phyloP scores from a whole-genome alignment of 306 rosid species.

The Trifolium repens region DNA sequence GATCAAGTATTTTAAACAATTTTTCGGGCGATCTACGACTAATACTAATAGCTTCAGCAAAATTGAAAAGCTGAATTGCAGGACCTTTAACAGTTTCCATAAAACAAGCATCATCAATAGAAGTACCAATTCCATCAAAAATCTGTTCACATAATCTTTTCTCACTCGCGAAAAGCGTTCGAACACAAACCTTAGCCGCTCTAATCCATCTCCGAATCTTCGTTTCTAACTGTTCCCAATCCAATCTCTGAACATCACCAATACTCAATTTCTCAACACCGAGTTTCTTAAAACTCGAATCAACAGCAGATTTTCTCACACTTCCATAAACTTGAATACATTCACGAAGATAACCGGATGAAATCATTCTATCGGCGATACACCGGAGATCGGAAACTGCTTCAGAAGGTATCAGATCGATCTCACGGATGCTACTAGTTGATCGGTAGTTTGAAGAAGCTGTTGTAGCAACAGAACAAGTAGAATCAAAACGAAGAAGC shows the following conservation, averaged over 20 bases:
- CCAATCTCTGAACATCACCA: conserved; percentile 90
- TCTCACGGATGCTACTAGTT: conserved; percentile 83
- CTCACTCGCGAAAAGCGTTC: conserved; percentile 85
- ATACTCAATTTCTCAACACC: conserved; percentile 89
- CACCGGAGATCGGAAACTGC: conserved; percentile 74
- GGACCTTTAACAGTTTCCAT: conserved; percentile 96
- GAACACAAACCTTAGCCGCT: conserved; percentile 81
- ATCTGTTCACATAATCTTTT: conserved; percentile 89
- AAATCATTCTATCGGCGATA: conserved; percentile 88
- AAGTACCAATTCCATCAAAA: conserved; percentile 76
- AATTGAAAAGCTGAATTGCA: conserved; percentile 88
- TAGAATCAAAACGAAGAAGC: conserved; percentile 52
- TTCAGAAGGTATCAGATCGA: conserved; percentile 88
- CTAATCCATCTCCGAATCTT: conserved; percentile 94
- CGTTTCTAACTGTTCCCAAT: conserved; percentile 83
- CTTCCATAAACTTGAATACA: conserved; percentile 94
- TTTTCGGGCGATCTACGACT: conserved; percentile 94
- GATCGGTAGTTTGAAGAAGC: conserved; percentile 61
- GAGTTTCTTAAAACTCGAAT: conserved; percentile 71
- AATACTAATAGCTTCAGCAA: conserved; percentile 90
- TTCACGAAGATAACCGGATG: conserved; percentile 85
- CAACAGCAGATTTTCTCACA: conserved; percentile 81
- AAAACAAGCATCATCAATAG: conserved; percentile 89
- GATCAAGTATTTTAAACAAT: conserved; percentile 86
- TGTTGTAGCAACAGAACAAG: conserved; percentile 15